A percentile compares a stretch with the other conserved stretches of the same genome.
These are phyloP conservation scores for Marasmius oreades DNA, from an alignment of 1,284 basidiomycete species.

Conservation along the genomic window DNA sequence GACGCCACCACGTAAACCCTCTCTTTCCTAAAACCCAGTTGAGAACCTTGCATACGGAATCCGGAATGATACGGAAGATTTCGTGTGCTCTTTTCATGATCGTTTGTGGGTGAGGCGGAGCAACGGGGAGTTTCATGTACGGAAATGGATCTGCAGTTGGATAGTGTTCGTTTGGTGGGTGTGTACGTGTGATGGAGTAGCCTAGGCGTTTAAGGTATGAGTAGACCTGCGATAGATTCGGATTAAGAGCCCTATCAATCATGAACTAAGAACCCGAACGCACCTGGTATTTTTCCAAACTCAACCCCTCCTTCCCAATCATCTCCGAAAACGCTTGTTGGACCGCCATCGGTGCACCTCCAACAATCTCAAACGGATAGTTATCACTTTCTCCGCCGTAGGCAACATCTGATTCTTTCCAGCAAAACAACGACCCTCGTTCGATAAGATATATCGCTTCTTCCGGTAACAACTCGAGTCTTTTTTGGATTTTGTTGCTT, in stretches of 20 bases:
- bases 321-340: conserved; percentile 87
- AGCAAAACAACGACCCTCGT: conserved; percentile 83
- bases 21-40: conserved; percentile 23
- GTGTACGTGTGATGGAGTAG: conserved; percentile 79
- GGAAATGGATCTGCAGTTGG: conserved; percentile 43
- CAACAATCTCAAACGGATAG: conserved; percentile 20
- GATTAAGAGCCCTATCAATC: conserved; percentile 7
- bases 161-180: conserved; percentile 58
- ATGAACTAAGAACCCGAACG: conserved; percentile 18
- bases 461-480: conserved; percentile 88
- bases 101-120: conserved; percentile 17
- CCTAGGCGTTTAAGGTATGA: conserved; percentile 90
- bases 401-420: conserved; percentile 43
- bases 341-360: conserved; percentile 78
- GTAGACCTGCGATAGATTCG: conserved; percentile 66
- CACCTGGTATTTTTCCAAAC: conserved; percentile 86
- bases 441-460: conserved; percentile 93
- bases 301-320: conserved; percentile 75
- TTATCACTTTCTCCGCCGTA: conserved; percentile 18
- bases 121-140: conserved; percentile 1
- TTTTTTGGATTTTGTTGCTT: conserved; percentile 44
- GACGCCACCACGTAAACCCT: conserved; percentile 59
- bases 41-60: conserved; percentile 22
- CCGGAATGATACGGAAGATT: conserved; percentile 31
- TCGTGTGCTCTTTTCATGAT: conserved; percentile 24